Conservation (phyloP, 352 stramenopile genomes). For the Pythium vanterpoolii region DNA sequence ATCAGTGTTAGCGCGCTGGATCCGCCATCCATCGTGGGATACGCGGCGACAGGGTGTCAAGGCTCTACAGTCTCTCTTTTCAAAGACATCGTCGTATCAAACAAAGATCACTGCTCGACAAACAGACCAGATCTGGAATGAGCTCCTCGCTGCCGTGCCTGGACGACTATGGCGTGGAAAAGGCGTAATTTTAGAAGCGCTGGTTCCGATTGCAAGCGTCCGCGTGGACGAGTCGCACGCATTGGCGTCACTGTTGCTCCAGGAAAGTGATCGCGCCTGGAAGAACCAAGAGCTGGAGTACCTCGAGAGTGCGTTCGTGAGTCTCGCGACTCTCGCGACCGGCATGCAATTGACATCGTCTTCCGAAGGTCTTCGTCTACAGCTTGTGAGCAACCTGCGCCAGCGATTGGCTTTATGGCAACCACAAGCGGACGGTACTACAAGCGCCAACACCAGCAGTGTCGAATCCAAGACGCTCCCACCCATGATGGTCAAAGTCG, state of each 20-base stretch:
- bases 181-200: conserved; percentile 65
- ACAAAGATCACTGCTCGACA: conserved; percentile 40
- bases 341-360: conserved; percentile 26
- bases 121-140: conserved; percentile 44
- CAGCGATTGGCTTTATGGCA: conserved; percentile 30
- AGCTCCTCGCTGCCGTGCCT: conserved; percentile 50
- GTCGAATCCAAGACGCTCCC: conserved; percentile 25
- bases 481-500: conserved; percentile 67
- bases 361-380: conserved; percentile 23
- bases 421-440: neutral
- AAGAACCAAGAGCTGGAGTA: conserved; percentile 66
- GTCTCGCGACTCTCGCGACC: conserved; percentile 44
- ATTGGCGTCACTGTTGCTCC: conserved; percentile 42
- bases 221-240: conserved; percentile 20
- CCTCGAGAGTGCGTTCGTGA: conserved; percentile 59
- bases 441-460: neutral
- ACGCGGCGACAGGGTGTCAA: conserved; percentile 61
- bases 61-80: conserved; percentile 62
- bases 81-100: conserved; percentile 35
- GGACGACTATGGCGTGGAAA: conserved; percentile 77
- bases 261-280: conserved; percentile 60
- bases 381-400: conserved; percentile 36
- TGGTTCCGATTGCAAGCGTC: conserved; percentile 46
- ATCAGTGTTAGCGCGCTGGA: conserved; percentile 36
- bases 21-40: conserved; percentile 75